Percentiles rank a stretch among this genome's conserved stretches.
phyloP scores from a whole-genome alignment of 2,329 filamentous ascomycete genomes.

The Lasiodiplodia sp. region DNA sequence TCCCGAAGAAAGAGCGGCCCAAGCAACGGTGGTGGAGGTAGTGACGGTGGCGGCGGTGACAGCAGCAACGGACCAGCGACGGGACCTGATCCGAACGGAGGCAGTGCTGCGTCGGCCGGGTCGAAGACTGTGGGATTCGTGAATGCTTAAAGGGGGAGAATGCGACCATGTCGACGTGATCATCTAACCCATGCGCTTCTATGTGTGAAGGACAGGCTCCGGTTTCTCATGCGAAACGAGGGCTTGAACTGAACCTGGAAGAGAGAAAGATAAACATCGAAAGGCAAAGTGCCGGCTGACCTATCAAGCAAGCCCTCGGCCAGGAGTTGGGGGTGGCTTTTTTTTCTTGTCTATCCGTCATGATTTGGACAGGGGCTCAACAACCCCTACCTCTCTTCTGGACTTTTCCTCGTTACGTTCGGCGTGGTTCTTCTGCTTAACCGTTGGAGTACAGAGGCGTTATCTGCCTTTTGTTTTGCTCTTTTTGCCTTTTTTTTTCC shows the following conservation, averaged over 20 bases:
- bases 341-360: neutral
- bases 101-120: neutral
- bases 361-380: neutral
- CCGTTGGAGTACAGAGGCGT: neutral
- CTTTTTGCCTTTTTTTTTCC: neutral
- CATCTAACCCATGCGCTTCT: no score
- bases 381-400: neutral
- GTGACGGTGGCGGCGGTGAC: neutral
- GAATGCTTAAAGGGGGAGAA: neutral
- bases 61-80: neutral
- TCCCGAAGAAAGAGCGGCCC: constrained; percentile 9
- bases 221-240: no score
- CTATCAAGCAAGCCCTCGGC: no score
- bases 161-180: neutral
- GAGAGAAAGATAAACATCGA: no score
- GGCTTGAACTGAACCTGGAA: no score
- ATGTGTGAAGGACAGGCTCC: no score
- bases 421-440: neutral
- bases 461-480: neutral
- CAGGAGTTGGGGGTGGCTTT: no score
- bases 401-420: neutral
- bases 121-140: neutral
- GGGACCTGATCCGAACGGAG: neutral
- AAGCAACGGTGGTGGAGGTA: neutral
- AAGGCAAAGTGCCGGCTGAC: no score